These are phyloP conservation scores for Pelargonium cotyledonis DNA, from an alignment of 441 rosid genomes.

Conservation along the genomic window DNA sequence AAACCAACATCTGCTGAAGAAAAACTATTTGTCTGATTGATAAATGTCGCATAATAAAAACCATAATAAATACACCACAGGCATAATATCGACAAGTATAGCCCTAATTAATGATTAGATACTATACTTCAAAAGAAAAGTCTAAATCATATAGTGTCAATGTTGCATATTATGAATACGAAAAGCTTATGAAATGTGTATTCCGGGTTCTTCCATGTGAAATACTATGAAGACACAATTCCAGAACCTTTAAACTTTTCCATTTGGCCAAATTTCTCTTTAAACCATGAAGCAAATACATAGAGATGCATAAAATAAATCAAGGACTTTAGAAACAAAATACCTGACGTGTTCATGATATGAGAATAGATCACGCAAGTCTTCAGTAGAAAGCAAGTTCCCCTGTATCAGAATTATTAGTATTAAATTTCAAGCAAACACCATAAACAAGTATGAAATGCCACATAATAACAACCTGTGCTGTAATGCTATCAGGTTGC, in stretches of 20 bases:
- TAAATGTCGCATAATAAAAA: too few species aligned
- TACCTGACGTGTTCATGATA: conserved; percentile 71
- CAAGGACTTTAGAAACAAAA: conserved; percentile 10
- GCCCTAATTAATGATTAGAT: neutral
- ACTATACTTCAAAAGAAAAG: neutral
- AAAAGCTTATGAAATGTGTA: neutral
- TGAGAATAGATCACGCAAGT: conserved; percentile 79
- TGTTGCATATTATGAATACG: neutral
- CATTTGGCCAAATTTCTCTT: neutral
- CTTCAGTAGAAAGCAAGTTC: conserved; percentile 75
- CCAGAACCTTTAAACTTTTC: neutral
- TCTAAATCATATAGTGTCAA: neutral
- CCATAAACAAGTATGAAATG: conserved; percentile 13
- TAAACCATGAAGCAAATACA: too few species aligned
- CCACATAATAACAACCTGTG: conserved; percentile 42
- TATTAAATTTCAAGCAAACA: conserved; percentile 13
- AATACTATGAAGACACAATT: too few species aligned
- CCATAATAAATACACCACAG: too few species aligned
- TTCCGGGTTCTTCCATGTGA: too few species aligned
- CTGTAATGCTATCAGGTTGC: conserved; percentile 36
- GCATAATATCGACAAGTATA: too few species aligned
- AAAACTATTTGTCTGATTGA: too few species aligned
- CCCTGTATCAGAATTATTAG: conserved; percentile 49
- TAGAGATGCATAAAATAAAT: conserved; percentile 1
- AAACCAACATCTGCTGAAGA: too few species aligned